Percentiles rank a stretch among this genome's conserved stretches.
Conservation (phyloP, 345 rosid genomes). For the Camelina hispida region DNA sequence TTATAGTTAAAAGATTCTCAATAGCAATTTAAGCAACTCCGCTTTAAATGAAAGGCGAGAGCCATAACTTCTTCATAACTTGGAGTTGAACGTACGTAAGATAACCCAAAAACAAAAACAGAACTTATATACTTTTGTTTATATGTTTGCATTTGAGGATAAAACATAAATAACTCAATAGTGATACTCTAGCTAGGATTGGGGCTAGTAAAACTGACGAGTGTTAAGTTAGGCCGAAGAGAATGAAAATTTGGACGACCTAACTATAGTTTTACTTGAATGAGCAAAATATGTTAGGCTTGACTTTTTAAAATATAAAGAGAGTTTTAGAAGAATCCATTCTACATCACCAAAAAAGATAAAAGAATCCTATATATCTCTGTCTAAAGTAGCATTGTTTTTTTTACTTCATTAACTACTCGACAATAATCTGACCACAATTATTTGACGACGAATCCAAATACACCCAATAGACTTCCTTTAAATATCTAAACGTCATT, state of each 20-base stretch:
- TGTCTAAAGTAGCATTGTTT: constrained; percentile 28
- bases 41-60: constrained; percentile 18
- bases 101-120: background rate
- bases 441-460: constrained; percentile 13
- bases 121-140: background rate
- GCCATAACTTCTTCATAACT: background rate
- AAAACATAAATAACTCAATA: background rate
- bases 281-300: constrained; percentile 46
- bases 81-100: background rate
- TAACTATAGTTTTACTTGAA: constrained; percentile 41
- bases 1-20: constrained; percentile 32
- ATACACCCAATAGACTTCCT: constrained; percentile 12
- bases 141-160: background rate
- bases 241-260: constrained; percentile 41
- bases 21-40: constrained; percentile 32
- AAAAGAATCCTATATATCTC: constrained; percentile 31
- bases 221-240: constrained; percentile 38
- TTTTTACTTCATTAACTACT: constrained; percentile 26
- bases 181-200: constrained; percentile 21
- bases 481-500: background rate
- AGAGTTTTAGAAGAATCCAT: constrained; percentile 27
- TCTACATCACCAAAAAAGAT: too few species aligned
- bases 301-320: constrained; percentile 26
- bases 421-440: constrained; percentile 24
- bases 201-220: constrained; percentile 3